Base-by-base conservation (phyloP, 805 yeast species). In the Metschnikowia kofuensis region DNA sequence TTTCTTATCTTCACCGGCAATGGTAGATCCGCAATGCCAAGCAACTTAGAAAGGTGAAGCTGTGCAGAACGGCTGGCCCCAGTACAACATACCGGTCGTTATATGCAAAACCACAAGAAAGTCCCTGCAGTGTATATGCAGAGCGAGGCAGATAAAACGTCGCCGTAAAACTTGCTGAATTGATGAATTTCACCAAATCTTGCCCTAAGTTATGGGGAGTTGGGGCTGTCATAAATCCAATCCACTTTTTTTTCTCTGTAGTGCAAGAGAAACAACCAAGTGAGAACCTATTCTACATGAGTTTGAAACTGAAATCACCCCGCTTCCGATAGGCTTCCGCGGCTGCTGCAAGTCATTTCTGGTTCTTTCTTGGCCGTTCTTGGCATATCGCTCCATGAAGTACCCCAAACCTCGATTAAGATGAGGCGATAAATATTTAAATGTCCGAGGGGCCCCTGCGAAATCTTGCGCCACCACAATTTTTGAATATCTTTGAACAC, bases 301-400 rank as follows among this genome's bases (percentile, higher is more conserved):
- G 4, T 21, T 4, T 21, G 21, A 21, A 21, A 21, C 21, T 4
- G 21, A 21, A 11, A 16, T 11, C 34, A 15, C 29, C 12, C 8
- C 29, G 26, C 27, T 9, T 27, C n/a, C 27, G 49, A 46, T 46
- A 46, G 41, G 49, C 28, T 21, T 26, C 31, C 32, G 41, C 35
- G n/a, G 30, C 34, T 15, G 31, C 37, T 32, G 44, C 45, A 40
- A 30, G 42, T 30, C 37, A 30, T 36, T 44, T 28, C 38, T 38
- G 38, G 16, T 28, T 40, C 35, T 14, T 31, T 50, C 52, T 50
- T 50, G 53, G 50, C 50, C 50, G 10, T 13, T 47, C 53, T 50
- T 50, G 53, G 53, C 53, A 47, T n/a, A 34, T 4, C 38, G 42
- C 47, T 42, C 38, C 52, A 45, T 49, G 40, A 41, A 46, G 46